Evolutionary conservation across 257 asterid species (phyloP).

Genomic region (Orobanche coerulescens): DNA sequence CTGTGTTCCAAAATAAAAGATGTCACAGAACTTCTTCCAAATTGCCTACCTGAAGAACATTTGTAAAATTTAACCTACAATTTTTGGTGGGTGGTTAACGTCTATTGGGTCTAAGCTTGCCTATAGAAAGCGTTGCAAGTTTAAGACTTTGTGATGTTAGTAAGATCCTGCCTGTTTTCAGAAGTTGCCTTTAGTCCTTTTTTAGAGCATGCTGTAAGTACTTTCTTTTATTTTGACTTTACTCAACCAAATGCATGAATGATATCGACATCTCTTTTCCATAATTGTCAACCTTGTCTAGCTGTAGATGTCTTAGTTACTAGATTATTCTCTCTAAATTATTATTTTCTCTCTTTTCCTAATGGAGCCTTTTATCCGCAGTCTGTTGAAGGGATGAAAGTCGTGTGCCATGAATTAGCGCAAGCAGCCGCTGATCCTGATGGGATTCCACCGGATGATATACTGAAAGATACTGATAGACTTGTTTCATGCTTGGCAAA

Average conservation of each 20-base stretch:
- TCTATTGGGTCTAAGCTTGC: neutral
- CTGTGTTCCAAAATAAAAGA: neutral
- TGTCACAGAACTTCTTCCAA: neutral
- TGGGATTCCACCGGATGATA: slow-evolving; percentile 66
- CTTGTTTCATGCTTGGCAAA: slow-evolving; percentile 96
- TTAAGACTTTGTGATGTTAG: neutral
- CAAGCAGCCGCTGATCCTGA: slow-evolving; percentile 88
- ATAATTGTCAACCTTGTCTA: neutral
- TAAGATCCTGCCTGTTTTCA: neutral
- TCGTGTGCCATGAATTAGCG: slow-evolving; percentile 87
- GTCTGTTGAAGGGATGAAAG: slow-evolving; percentile 99
- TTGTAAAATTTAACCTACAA: neutral
- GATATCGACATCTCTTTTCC: neutral
- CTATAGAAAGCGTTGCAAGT: neutral
- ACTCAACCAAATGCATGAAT: neutral
- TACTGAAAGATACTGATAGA: slow-evolving; percentile 87
- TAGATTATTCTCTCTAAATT: neutral
- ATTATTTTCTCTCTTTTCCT: neutral
- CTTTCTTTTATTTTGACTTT: neutral
- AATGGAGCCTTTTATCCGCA: slow-evolving; percentile 31
- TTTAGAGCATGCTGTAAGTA: neutral
- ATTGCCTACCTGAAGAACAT: neutral
- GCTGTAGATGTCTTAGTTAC: neutral
- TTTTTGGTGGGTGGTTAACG: neutral
- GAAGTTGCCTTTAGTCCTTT: neutral